Conservation (phyloP, 2,329 filamentous ascomycete species). For the Curvularia sp. region DNA sequence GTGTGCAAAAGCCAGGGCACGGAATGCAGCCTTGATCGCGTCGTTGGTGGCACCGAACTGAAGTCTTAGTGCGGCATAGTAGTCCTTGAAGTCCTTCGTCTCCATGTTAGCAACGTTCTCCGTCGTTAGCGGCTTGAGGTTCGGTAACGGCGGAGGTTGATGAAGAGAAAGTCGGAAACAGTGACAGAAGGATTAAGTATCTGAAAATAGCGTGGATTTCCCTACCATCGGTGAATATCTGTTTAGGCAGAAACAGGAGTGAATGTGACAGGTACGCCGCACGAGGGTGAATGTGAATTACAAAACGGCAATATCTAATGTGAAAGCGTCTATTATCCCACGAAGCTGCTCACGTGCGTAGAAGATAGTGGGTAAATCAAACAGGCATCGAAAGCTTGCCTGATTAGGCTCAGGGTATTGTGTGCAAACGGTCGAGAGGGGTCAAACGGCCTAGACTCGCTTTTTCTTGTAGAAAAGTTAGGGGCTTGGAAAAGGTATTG, state of each 20-base stretch:
- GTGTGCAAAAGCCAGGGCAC: constrained; percentile 90
- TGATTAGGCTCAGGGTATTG: neutral
- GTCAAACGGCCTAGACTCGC: neutral
- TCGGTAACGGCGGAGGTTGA: neutral
- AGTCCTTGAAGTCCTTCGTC: constrained; percentile 63
- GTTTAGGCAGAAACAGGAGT: neutral
- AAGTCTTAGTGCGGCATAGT: constrained; percentile 84
- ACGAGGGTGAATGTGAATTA: neutral
- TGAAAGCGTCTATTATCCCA: neutral
- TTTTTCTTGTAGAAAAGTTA: neutral
- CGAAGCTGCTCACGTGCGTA: neutral
- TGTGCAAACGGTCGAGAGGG: neutral
- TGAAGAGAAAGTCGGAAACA: neutral
- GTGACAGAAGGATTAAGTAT: neutral
- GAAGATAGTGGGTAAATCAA: neutral
- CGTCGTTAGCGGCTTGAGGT: no score
- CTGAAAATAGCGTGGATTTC: neutral
- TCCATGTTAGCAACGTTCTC: constrained; percentile 12
- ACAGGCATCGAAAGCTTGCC: neutral
- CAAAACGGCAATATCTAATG: neutral
- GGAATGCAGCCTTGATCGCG: constrained; percentile 96
- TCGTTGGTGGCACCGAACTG: constrained; percentile 74
- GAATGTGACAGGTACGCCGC: neutral
- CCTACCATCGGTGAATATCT: neutral
- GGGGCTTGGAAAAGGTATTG: neutral